Evolutionary conservation across 163 green algal species (phyloP), one percentile per base, ranked within the genome.

Genomic region (Chloromonas sp.): DNA sequence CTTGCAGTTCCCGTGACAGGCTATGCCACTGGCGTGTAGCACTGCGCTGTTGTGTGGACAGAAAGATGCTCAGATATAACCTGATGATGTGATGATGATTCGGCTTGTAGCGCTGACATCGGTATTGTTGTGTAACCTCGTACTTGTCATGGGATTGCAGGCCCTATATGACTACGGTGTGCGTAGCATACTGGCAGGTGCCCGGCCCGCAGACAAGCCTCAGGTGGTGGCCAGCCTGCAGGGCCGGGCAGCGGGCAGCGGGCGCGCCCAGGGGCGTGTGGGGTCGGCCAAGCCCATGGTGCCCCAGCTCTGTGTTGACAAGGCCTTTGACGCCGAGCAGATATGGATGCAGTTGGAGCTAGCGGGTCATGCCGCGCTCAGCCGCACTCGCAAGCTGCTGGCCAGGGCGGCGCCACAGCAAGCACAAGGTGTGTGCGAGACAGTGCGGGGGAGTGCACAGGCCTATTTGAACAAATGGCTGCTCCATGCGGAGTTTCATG

Each of bases 291-390:
- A 15, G 70, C 74, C 58, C 0, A 71, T 88, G 60, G 82, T 87
- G 58, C 88, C 90, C 0, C 87, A 96, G 85, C 92, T 98, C 71
- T 90, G 93, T 86, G 89, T 94, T 1, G 88, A 87, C 3, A 89
- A 92, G 5, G 91, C 90, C 1, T 97, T 98, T 88, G 94, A 97
- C 84, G 89, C 93, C 11, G 95, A 98, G 89, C 94, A 97, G 87
- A 94, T 98, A 61, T 88, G 93, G 93, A 81, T 93, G 71, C 94
- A 97, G 90, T 86, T 97, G 82, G 94, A 97, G 57, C 78, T 90
- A 84, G 85, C 88, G 0, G 85, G 85, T 0, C 86, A 59, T 2
- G 84, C 88, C 14, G 82, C 88, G 0, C 84, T 97, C 60, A 89
- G 87, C 61, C 88, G 87, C 5, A 81, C 74, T 5, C 60, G 60